Evolutionary conservation across 441 rosid species (phyloP), one percentile per base, ranked within the genome.

Genomic region (Flueggea neowawraea): DNA sequence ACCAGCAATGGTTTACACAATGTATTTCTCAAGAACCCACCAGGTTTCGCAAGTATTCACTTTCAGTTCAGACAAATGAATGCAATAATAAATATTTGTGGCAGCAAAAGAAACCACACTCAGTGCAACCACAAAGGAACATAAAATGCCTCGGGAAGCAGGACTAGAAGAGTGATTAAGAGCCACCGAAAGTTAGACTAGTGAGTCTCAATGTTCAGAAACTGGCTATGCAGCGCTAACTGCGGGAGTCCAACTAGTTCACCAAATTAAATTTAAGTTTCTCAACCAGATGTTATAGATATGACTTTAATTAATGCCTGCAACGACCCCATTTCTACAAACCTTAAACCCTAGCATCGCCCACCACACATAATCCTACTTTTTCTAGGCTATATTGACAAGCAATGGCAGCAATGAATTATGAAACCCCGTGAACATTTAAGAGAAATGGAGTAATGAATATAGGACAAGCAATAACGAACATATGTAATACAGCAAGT

Each of bases 161-260:
- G 1, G 51, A 33, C 39, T 11, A 17, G 45, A 13, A 55, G 41
- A 13, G 17, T 32, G 55, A 61, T 28, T 36, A n/a, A 28, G 62
- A 16, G 47, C 55, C 31, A 55, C 54, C 58, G 49, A 67, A 61
- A 50, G 57, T 17, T 52, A 44, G 54, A 51, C 63, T 63, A 58
- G 28, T 65, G 43, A 51, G 55, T 7, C 39, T 60, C 22, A 48
- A 16, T 16, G 32, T 31, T 47, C 62, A 57, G 62, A 8, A 50
- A 16, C 55, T 50, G 56, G 28, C 39, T 32, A 59, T 45, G 58
- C 62, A 68, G 66, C 66, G 57, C 8, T 31, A 56, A 39, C 72
- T 45, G 44, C 66, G 62, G 66, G 58, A 44, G 62, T 28, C 57
- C 54, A 33, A 48, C 63, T 65, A 62, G 41, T 54, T 62, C 39